Percentiles rank a stretch among this genome's conserved stretches.
Conservation (phyloP, 1,284 basidiomycete species). For the Agaricales sp. region DNA sequence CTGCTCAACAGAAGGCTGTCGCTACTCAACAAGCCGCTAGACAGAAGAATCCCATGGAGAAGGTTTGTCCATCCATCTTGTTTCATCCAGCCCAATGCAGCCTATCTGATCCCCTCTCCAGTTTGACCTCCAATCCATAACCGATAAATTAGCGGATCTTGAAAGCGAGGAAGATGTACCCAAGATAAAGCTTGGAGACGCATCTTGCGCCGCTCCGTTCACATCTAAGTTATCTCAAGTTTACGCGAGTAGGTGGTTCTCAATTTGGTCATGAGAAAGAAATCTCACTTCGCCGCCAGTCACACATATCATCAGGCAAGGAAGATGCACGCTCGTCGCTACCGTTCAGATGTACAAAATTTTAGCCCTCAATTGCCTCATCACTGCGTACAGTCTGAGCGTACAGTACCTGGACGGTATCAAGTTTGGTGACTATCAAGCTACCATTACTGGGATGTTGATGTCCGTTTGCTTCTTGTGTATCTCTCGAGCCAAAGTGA, state of each 20-base stretch:
- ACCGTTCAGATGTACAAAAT: conserved; percentile 99
- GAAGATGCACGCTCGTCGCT: conserved; percentile 91
- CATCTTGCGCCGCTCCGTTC: conserved; percentile 93
- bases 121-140: conserved; percentile 86
- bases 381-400: conserved; percentile 91
- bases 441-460: conserved; percentile 87
- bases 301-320: conserved; percentile 92
- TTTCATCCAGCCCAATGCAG: too few species aligned
- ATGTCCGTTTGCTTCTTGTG: conserved; percentile 97
- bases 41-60: conserved; percentile 83
- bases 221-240: conserved; percentile 94
- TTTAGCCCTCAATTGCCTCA: conserved; percentile 88
- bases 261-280: too few species aligned
- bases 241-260: conserved; percentile 61
- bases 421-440: conserved; percentile 96
- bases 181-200: conserved; percentile 95
- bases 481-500: conserved; percentile 90
- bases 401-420: conserved; percentile 96
- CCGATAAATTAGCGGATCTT: conserved; percentile 84
- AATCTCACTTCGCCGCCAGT: conserved; percentile 39
- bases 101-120: too few species aligned
- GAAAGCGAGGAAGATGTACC: conserved; percentile 90
- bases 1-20: conserved; percentile 74
- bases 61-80: conserved; percentile 38
- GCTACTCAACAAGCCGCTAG: conserved; percentile 53